Conservation (phyloP, 495 filamentous ascomycete species). For the Penicillium pancosmium region DNA sequence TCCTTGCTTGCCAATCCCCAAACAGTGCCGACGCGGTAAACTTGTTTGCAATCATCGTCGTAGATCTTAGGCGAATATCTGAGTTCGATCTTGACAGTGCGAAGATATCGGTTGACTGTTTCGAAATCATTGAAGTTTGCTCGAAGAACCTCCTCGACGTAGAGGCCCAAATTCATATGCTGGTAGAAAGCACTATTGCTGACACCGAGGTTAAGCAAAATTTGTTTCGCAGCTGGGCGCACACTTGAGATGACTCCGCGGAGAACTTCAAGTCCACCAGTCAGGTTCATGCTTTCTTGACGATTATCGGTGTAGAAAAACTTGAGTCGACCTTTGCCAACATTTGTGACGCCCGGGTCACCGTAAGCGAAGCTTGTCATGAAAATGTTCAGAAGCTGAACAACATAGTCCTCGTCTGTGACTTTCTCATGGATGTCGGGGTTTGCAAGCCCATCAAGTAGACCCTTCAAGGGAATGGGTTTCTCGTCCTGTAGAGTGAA, state of each 20-base stretch:
- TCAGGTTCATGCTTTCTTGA: slow-evolving; percentile 25
- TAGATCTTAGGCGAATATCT: slow-evolving; percentile 9
- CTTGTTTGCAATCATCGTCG: neutral
- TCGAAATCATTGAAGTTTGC: neutral
- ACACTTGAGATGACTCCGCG: slow-evolving; percentile 54
- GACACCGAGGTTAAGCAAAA: slow-evolving; percentile 54
- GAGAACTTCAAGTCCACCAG: slow-evolving; percentile 41
- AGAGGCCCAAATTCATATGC: slow-evolving; percentile 21
- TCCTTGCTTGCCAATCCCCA: slow-evolving; percentile 12
- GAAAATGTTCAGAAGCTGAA: slow-evolving; percentile 54
- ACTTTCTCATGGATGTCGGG: slow-evolving; percentile 1
- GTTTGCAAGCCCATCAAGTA: neutral
- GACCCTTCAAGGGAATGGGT: neutral
- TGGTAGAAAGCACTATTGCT: slow-evolving; percentile 47
- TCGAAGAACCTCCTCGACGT: slow-evolving; percentile 23
- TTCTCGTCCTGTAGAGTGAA: neutral
- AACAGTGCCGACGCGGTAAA: slow-evolving; percentile 10
- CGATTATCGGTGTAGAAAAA: slow-evolving; percentile 24
- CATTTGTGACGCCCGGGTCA: slow-evolving; percentile 15
- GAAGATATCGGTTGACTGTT: slow-evolving; percentile 12
- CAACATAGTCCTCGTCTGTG: slow-evolving; percentile 14
- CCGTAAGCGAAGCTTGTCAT: slow-evolving; percentile 28
- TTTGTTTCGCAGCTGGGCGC: slow-evolving; percentile 36
- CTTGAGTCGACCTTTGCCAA: slow-evolving; percentile 21
- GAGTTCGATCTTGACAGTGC: slow-evolving; percentile 15